phyloP scores from a whole-genome alignment of 2,329 filamentous ascomycete species.

The Diaporthe sp. region DNA sequence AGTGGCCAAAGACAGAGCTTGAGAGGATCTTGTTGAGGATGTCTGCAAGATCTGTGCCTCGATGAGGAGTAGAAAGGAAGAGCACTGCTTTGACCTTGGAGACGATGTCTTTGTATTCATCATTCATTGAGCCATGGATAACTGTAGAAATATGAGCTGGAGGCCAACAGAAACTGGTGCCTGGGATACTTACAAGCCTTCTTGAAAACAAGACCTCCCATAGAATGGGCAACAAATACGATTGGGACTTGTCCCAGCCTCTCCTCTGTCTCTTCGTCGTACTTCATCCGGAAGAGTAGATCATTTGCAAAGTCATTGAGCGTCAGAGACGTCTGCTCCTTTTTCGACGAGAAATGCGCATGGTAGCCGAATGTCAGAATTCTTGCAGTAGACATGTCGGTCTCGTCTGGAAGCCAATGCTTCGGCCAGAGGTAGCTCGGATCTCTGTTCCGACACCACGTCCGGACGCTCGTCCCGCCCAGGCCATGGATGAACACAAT shows the following conservation, averaged over 20 bases:
- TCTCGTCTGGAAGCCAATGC: conserved; percentile 43
- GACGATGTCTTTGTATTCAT: conserved; percentile 44
- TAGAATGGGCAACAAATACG: conserved; percentile 45
- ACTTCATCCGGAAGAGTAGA: conserved; percentile 45
- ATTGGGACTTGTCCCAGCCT: conserved; percentile 43
- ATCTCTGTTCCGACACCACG: conserved; percentile 44
- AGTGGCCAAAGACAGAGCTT: conserved; percentile 40
- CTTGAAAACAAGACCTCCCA: conserved; percentile 47
- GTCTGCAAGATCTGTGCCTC: conserved; percentile 45
- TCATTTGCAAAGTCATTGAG: conserved; percentile 46
- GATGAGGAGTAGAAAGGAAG: conserved; percentile 48
- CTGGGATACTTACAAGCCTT: conserved; percentile 38
- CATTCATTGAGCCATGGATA: conserved; percentile 44
- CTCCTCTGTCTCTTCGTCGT: conserved; percentile 40
- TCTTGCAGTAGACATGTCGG: conserved; percentile 40
- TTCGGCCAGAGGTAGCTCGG: conserved; percentile 43
- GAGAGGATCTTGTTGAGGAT: conserved; percentile 44
- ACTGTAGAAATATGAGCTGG: background rate
- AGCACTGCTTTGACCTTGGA: conserved; percentile 43
- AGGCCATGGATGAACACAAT: conserved; percentile 48
- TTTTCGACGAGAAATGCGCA: conserved; percentile 42
- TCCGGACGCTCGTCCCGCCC: conserved; percentile 43
- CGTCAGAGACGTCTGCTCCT: conserved; percentile 35
- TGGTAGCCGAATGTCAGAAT: conserved; percentile 47
- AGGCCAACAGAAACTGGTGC: too few relatives aligned